Conservation (phyloP, 768 basidiomycete genomes). For the Lentinula aciculospora region DNA sequence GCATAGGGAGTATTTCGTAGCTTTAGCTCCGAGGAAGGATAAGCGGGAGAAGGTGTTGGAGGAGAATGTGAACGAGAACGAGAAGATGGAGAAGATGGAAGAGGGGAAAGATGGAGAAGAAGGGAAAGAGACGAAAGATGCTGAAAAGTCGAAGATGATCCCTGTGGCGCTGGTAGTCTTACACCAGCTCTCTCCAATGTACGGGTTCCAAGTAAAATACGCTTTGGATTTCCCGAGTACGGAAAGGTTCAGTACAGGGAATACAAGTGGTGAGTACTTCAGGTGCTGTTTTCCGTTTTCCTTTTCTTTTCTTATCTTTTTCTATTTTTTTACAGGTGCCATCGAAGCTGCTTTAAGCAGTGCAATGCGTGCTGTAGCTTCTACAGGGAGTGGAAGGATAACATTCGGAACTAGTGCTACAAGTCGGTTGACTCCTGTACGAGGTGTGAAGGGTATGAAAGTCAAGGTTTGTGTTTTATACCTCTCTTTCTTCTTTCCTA, state of each 20-base stretch:
- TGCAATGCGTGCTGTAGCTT: neutral
- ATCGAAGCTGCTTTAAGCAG: neutral
- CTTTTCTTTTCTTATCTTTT: neutral
- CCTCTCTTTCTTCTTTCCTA: too few species aligned
- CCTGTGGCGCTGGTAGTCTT: conserved; percentile 1
- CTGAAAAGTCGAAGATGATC: neutral
- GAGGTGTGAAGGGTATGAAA: neutral
- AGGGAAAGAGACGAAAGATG: too few species aligned
- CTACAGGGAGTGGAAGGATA: neutral
- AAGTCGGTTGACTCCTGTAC: neutral
- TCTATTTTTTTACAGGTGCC: neutral
- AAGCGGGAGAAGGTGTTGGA: too few species aligned
- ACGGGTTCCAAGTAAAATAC: conserved; percentile 7
- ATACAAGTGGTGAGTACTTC: too few species aligned
- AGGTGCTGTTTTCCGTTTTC: too few species aligned
- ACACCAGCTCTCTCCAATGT: conserved; percentile 1
- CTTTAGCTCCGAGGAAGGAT: neutral
- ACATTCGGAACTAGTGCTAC: conserved; percentile 1
- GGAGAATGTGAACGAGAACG: too few species aligned
- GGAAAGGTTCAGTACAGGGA: too few species aligned
- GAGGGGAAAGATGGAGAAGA: neutral
- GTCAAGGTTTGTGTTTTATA: neutral
- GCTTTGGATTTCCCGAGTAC: neutral
- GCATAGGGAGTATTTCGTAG: conserved; percentile 3
- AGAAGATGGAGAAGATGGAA: neutral